A percentile compares a stretch with the other conserved stretches of the same genome.
phyloP scores from a whole-genome alignment of 768 basidiomycete species.

The Trametes cinnabarina region DNA sequence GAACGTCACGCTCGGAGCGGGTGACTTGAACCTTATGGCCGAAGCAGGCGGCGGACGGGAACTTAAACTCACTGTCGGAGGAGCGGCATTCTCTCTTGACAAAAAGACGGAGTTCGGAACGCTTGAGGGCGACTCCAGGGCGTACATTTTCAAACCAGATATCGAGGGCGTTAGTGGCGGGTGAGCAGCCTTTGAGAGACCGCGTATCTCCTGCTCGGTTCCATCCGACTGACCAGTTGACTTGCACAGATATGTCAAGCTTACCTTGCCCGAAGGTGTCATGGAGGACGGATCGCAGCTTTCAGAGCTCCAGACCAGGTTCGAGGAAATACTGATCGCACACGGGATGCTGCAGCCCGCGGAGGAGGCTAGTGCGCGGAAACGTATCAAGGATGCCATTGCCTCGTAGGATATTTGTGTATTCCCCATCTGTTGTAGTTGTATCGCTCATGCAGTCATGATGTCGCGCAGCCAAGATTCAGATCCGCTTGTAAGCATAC shows the following conservation, averaged over 20 bases:
- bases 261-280: conserved; percentile 21
- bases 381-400: conserved; percentile 12
- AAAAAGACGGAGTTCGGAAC: conserved; percentile 23
- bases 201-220: neutral
- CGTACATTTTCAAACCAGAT: conserved; percentile 26
- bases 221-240: neutral
- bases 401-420: neutral
- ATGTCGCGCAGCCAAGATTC: neutral
- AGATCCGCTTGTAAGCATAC: conserved; percentile 16
- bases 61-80: conserved; percentile 20
- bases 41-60: neutral
- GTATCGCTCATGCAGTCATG: neutral
- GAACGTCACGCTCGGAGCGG: conserved; percentile 20
- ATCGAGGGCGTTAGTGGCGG: conserved; percentile 21
- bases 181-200: neutral
- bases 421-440: neutral
- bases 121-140: conserved; percentile 17
- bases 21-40: conserved; percentile 23
- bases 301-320: conserved; percentile 21
- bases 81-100: conserved; percentile 21
- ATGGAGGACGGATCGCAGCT: conserved; percentile 13
- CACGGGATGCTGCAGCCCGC: conserved; percentile 24
- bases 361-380: conserved; percentile 19
- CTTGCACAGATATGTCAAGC: conserved; percentile 22
- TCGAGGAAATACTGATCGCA: conserved; percentile 27